These are phyloP conservation scores for Ascochyta viciae-villosae DNA, from an alignment of 2,329 filamentous ascomycete genomes.

Conservation along the genomic window DNA sequence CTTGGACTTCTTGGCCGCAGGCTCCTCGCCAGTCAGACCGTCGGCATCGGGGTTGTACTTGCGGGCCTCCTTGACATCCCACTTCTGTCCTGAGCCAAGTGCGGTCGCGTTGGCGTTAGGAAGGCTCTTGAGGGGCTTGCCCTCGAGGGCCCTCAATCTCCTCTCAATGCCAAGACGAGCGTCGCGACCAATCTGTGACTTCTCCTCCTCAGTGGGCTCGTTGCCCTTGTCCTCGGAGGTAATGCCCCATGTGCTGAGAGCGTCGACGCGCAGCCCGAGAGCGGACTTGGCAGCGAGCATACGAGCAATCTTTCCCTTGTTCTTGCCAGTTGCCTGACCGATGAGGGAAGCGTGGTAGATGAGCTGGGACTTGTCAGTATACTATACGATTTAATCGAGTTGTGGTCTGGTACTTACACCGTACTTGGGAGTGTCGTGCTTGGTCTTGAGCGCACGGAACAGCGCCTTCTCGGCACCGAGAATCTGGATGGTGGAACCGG, in stretches of 20 bases:
- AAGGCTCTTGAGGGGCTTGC: slow-evolving; percentile 83
- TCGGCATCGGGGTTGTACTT: slow-evolving; percentile 97
- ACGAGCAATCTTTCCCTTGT: slow-evolving; percentile 99
- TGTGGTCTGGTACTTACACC: slow-evolving; percentile 59
- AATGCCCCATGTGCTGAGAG: slow-evolving; percentile 77
- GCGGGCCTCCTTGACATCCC: slow-evolving; percentile 88
- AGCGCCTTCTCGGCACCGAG: slow-evolving; percentile 98
- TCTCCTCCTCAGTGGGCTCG: slow-evolving; percentile 84
- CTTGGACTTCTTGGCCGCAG: slow-evolving; percentile 64
- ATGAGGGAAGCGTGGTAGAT: slow-evolving; percentile 76
- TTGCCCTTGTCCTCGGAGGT: slow-evolving; percentile 58
- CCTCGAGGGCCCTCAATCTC: slow-evolving; percentile 79
- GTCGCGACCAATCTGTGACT: slow-evolving; percentile 77
- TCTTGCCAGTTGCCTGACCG: slow-evolving; percentile 94
- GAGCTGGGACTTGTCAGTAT: slow-evolving; percentile 52
- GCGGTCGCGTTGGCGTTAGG: slow-evolving; percentile 63
- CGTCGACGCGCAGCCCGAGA: slow-evolving; percentile 90
- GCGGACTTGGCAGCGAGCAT: slow-evolving; percentile 94
- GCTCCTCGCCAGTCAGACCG: slow-evolving; percentile 74
- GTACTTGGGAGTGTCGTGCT: slow-evolving; percentile 98
- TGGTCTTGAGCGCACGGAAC: slow-evolving; percentile 97
- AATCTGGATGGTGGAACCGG: slow-evolving; percentile 96
- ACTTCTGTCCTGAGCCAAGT: slow-evolving; percentile 68
- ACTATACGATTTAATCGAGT: no score
- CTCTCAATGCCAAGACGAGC: slow-evolving; percentile 77